Conservation (phyloP, 2,329 filamentous ascomycete genomes). For the Colletotrichum tofieldiae region DNA sequence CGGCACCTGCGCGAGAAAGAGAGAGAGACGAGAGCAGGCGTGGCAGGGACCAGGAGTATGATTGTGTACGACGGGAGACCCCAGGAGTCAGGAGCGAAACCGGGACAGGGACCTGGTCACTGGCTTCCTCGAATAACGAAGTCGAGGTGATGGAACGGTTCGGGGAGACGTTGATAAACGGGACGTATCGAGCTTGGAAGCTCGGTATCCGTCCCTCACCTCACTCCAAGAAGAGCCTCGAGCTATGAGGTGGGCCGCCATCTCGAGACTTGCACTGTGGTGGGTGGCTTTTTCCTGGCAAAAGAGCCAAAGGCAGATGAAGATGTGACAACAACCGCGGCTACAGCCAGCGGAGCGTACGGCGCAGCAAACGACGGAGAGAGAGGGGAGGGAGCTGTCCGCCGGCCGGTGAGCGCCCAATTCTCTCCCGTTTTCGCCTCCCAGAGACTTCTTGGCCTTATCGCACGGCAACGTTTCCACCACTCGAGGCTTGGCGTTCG, state of each 20-base stretch:
- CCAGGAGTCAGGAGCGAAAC: slow-evolving; percentile 17
- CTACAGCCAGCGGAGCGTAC: neutral
- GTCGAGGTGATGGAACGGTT: neutral
- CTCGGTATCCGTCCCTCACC: neutral
- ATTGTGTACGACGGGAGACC: neutral
- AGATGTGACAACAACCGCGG: neutral
- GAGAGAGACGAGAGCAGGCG: neutral
- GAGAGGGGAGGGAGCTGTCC: slow-evolving; percentile 3
- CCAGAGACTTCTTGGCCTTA: slow-evolving; percentile 21
- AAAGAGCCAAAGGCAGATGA: neutral
- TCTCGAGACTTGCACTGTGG: neutral
- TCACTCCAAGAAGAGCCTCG: neutral
- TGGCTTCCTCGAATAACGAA: slow-evolving; percentile 22
- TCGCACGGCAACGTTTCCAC: slow-evolving; percentile 32
- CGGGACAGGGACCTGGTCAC: slow-evolving; percentile 13
- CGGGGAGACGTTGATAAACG: neutral
- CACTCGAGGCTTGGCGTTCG: slow-evolving; percentile 13
- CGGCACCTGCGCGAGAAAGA: neutral
- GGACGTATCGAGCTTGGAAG: neutral
- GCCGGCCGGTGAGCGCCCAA: neutral
- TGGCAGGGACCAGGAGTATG: neutral
- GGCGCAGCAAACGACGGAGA: neutral
- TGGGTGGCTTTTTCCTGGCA: neutral
- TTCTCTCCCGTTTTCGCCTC: neutral
- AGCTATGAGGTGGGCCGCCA: neutral